phyloP scores from a whole-genome alignment of 768 basidiomycete genomes.

The Tephrocybe sp. region DNA sequence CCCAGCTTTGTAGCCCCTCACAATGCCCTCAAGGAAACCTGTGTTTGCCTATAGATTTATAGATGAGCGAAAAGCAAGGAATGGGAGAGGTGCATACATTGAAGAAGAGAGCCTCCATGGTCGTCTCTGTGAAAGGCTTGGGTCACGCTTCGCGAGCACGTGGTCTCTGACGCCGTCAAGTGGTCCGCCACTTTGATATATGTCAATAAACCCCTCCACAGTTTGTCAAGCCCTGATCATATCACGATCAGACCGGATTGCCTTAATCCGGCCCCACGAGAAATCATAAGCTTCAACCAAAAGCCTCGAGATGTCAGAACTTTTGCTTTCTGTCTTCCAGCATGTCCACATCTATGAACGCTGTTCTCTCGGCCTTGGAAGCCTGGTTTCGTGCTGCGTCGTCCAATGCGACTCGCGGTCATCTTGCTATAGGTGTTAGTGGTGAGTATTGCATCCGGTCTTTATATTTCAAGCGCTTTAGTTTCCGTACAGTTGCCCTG shows the following conservation, averaged over 20 bases:
- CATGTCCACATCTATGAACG: too few species aligned
- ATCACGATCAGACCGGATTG: background rate
- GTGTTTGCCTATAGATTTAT: constrained; percentile 48
- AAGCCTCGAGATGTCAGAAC: too few species aligned
- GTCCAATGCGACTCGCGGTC: too few species aligned
- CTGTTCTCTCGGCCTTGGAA: too few species aligned
- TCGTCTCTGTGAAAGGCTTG: constrained; percentile 8
- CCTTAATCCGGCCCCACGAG: background rate
- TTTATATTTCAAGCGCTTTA: too few species aligned
- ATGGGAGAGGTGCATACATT: constrained; percentile 50
- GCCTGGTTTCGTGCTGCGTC: too few species aligned
- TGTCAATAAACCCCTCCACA: background rate
- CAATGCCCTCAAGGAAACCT: constrained; percentile 80
- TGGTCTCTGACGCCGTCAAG: background rate
- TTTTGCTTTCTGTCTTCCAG: too few species aligned
- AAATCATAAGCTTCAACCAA: background rate
- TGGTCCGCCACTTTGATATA: background rate
- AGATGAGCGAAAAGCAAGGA: constrained; percentile 5
- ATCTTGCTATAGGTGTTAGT: too few species aligned
- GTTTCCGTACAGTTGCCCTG: constrained; percentile 6
- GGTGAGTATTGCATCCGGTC: too few species aligned
- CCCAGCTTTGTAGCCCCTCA: constrained; percentile 92
- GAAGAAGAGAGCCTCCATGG: constrained; percentile 88
- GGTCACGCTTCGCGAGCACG: background rate
- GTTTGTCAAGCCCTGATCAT: too few species aligned